Base-by-base conservation (phyloP, 805 yeast genomes). In the Ogataea corticis region DNA sequence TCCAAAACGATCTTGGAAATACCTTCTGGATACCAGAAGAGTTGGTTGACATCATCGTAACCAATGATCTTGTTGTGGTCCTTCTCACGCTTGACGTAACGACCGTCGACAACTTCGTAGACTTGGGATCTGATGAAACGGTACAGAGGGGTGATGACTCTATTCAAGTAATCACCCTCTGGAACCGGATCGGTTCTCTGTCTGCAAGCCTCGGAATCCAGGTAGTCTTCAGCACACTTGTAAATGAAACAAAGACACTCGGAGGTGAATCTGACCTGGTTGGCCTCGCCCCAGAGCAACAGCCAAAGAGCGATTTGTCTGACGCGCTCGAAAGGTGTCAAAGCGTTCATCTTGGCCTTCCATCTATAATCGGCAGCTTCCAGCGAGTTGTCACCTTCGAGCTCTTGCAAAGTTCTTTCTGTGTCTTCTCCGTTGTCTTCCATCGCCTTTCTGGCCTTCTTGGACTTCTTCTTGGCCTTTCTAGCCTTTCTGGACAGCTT, bases 11-110 rank as follows among this genome's bases (percentile, higher is more conserved):
- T 91, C 70, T 94, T 85, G 49, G 95, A 84, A 55, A 94, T 87
- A 77, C 99, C 99, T 72, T 95, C 98, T 38, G 98, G 97, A 71
- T 95, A 94, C 99, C 99, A 94, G 73, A 95, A 94, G 59, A 94
- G 78, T 76, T 94, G 99, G 70, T 94, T 94, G 50, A 94, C 96
- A 75, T 94, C 99, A 74, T 94, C 99, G 68, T 94, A 94, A 68
- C 99, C 95, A 60, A 87, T 78, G 52, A 87, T 73, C 54, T 81
- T 73, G 70, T 83, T 83, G 69, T 87, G 96, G 66, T 87, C 96
- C 63, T 73, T 82, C 73, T 87, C 94, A 72, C 96, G 84, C 68
- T 86, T 86, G 50, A 86, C 84, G 57, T 78, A 86, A 69, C 89
- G 82, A 49, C 94, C 94, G 57, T 86, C 89, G 51, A 79, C 77